Conservation (phyloP, 2,329 filamentous ascomycete species). For the Phaeosphaeriaceae sp. region DNA sequence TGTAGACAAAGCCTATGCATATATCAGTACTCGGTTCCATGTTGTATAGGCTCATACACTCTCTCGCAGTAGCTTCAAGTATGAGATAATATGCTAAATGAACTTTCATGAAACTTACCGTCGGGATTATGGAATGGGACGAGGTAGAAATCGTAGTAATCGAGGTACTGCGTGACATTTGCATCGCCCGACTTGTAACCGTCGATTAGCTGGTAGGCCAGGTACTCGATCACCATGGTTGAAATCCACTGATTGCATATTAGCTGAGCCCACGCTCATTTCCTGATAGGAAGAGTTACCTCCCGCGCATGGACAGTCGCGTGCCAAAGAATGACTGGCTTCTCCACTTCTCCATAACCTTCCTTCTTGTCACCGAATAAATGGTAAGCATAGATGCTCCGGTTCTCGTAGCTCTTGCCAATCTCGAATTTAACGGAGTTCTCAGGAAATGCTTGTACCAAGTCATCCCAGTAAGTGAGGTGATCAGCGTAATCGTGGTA, state of each 20-base stretch:
- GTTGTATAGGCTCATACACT: too few species aligned
- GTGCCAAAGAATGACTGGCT: constrained; percentile 43
- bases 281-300: constrained; percentile 49
- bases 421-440: constrained; percentile 37
- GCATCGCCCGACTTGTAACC: constrained; percentile 34
- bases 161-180: constrained; percentile 37
- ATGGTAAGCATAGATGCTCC: constrained; percentile 38
- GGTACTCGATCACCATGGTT: constrained; percentile 37
- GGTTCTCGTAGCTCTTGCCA: constrained; percentile 39
- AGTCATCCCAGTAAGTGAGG: constrained; percentile 36
- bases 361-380: constrained; percentile 32
- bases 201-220: constrained; percentile 37
- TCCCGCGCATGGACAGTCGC: constrained; percentile 44
- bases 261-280: neutral
- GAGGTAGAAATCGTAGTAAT: constrained; percentile 43
- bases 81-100: neutral
- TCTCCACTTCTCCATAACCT: constrained; percentile 17
- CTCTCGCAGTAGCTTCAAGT: neutral
- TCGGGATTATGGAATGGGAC: constrained; percentile 44
- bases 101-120: constrained; percentile 12
- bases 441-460: constrained; percentile 34
- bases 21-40: neutral
- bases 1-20: constrained; percentile 36
- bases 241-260: constrained; percentile 13
- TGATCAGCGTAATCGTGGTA: constrained; percentile 43